These are phyloP conservation scores for Phytophthora citricola DNA, from an alignment of 352 stramenopile genomes.

Conservation along the genomic window DNA sequence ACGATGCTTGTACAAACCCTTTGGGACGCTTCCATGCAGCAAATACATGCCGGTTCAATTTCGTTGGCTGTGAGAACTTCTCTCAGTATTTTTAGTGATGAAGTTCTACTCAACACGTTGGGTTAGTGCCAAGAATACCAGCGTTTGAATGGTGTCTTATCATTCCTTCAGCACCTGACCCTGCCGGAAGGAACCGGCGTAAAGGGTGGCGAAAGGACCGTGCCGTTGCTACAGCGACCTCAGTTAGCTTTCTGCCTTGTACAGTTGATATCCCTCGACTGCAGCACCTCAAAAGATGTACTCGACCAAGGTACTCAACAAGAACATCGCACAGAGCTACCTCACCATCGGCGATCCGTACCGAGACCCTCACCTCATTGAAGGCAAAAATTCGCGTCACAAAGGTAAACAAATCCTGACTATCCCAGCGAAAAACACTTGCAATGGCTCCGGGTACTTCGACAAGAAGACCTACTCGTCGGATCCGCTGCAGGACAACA, in stretches of 20 bases:
- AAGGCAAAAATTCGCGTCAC: slow-evolving; percentile 74
- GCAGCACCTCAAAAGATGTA: slow-evolving; percentile 56
- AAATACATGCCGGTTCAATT: too few species aligned
- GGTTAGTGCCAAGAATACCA: slow-evolving; percentile 23
- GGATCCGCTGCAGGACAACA: slow-evolving; percentile 88
- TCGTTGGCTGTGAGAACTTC: too few species aligned
- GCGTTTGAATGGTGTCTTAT: slow-evolving; percentile 18
- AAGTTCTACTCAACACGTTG: background rate
- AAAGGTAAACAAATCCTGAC: slow-evolving; percentile 84
- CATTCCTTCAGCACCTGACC: slow-evolving; percentile 20
- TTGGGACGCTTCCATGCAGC: too few species aligned
- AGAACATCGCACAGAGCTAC: slow-evolving; percentile 84
- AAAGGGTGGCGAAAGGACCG: background rate
- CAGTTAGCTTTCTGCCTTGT: slow-evolving; percentile 15
- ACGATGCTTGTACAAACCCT: too few species aligned
- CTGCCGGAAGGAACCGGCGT: slow-evolving; percentile 3
- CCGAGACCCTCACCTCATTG: slow-evolving; percentile 71
- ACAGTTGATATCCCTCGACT: slow-evolving; percentile 1
- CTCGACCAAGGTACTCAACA: slow-evolving; percentile 82
- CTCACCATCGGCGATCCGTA: slow-evolving; percentile 82
- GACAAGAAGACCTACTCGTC: slow-evolving; percentile 86
- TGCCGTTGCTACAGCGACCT: slow-evolving; percentile 10
- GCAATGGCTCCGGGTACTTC: slow-evolving; percentile 87
- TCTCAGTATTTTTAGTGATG: slow-evolving; percentile 19
- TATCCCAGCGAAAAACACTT: slow-evolving; percentile 74